Evolutionary conservation across 805 yeast species (phyloP), one percentile per base, ranked within the genome.

Genomic region (Osmozyma mogii): DNA sequence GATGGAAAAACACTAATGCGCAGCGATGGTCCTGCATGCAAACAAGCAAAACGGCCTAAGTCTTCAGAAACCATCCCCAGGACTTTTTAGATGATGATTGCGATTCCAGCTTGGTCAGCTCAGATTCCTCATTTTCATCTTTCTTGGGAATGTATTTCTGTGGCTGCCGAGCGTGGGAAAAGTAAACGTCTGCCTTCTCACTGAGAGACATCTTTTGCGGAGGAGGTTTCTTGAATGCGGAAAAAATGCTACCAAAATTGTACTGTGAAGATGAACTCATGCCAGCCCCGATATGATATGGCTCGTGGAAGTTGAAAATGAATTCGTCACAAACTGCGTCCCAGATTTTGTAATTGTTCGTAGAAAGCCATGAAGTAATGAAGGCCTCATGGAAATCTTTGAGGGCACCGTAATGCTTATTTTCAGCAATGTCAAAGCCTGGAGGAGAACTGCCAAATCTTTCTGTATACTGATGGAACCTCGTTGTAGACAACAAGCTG

Each of bases 401-500:
- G 16, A 54, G 31, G 27, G 54, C 51, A 4, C 67, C 67, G 16
- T 54, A 32, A 14, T 44, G 43, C 10, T 20, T 16, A 28, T 42
- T 41, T 17, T 31, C 34, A 14, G 42, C 50, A 11, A 37, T 41
- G 12, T 41, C 44, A 27, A 64, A 64, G 1, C 70, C 70, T 1
- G 70, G 69, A 1, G 70, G 70, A n/a, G 47, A 49, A 28, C 43
- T 52, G 11, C 43, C 32, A 34, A 60, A 64, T 28, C 53, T 45
- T 4, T 55, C 58, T 8, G 70, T 42, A 45, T 78, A 84, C 28
- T 68, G 74, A 40, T 70, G 70, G 43, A 78, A 82, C 52, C 94
- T 81, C 14, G 72, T 75, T 15, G 83, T 68, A 0, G 94, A 65
- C 15, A 89, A 51, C 38, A 92, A 52, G 8, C 94, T 84, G 35